These are phyloP conservation scores for Rhodocollybia butyracea DNA, from an alignment of 768 basidiomycete species.

Conservation along the genomic window DNA sequence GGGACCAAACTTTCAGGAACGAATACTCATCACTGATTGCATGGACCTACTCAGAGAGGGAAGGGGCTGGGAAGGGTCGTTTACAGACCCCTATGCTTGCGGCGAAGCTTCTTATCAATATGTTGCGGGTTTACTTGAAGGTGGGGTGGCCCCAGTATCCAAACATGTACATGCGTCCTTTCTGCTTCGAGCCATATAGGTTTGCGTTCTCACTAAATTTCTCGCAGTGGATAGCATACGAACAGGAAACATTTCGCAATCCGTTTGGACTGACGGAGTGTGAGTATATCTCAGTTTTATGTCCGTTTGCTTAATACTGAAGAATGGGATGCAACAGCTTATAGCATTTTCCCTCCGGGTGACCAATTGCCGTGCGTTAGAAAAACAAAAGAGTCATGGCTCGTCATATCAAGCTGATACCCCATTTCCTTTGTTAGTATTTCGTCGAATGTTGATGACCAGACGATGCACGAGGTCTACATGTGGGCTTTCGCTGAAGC, in stretches of 20 bases:
- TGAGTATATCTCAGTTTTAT: neutral
- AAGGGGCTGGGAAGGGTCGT: slow-evolving; percentile 30
- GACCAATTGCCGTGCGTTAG: neutral
- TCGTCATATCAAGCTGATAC: neutral
- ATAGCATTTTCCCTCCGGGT: neutral
- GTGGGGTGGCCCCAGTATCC: slow-evolving; percentile 35
- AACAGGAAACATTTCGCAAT: slow-evolving; percentile 21
- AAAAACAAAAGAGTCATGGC: too few species aligned
- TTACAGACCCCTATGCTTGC: slow-evolving; percentile 20
- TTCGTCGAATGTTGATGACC: slow-evolving; percentile 39
- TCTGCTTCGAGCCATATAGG: neutral
- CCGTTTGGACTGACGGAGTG: neutral
- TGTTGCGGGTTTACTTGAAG: slow-evolving; percentile 33
- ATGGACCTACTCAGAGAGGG: neutral
- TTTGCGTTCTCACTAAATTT: neutral
- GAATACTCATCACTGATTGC: neutral
- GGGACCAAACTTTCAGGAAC: neutral
- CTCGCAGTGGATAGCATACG: slow-evolving; percentile 15
- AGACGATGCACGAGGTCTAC: slow-evolving; percentile 32
- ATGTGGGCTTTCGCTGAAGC: slow-evolving; percentile 24
- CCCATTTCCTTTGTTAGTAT: slow-evolving; percentile 5
- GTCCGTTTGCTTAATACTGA: neutral
- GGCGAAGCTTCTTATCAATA: slow-evolving; percentile 38
- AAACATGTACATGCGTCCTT: slow-evolving; percentile 25
- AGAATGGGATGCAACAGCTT: neutral